phyloP scores from a whole-genome alignment of 495 filamentous ascomycete species.

The Penicillium coprophilum region DNA sequence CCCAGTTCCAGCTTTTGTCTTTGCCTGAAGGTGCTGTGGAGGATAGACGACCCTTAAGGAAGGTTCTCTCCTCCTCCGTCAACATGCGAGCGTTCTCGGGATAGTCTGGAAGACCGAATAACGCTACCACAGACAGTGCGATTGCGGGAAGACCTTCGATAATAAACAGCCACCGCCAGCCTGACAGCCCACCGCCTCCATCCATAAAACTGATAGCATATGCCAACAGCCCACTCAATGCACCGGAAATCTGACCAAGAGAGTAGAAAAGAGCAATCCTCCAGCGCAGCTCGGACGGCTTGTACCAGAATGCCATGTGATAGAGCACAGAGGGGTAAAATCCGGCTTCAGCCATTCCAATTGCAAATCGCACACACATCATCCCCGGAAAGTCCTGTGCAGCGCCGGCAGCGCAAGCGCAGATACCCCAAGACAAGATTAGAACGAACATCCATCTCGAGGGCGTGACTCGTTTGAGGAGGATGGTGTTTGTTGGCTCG shows the following conservation, averaged over 20 bases:
- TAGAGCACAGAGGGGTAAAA: slow-evolving; percentile 43
- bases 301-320: slow-evolving; percentile 46
- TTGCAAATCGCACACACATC: slow-evolving; percentile 43
- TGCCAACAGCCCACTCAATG: slow-evolving; percentile 42
- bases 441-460: slow-evolving; percentile 47
- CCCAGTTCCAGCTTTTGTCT: slow-evolving; percentile 32
- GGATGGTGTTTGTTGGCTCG: slow-evolving; percentile 42
- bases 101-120: slow-evolving; percentile 44
- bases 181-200: slow-evolving; percentile 32
- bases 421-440: slow-evolving; percentile 43
- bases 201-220: slow-evolving; percentile 45
- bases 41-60: slow-evolving; percentile 27
- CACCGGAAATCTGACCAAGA: slow-evolving; percentile 35
- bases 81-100: slow-evolving; percentile 42
- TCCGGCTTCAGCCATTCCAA: slow-evolving; percentile 42
- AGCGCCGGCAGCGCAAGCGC: slow-evolving; percentile 35
- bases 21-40: slow-evolving; percentile 23
- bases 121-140: slow-evolving; percentile 31
- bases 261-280: slow-evolving; percentile 41
- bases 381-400: slow-evolving; percentile 40
- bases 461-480: slow-evolving; percentile 33
- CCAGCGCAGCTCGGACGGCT: slow-evolving; percentile 36
- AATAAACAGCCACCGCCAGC: slow-evolving; percentile 50
- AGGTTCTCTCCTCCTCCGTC: slow-evolving; percentile 35
- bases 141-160: slow-evolving; percentile 47